phyloP scores from a whole-genome alignment of 345 rosid genomes.

The Euphorbia lathyris region DNA sequence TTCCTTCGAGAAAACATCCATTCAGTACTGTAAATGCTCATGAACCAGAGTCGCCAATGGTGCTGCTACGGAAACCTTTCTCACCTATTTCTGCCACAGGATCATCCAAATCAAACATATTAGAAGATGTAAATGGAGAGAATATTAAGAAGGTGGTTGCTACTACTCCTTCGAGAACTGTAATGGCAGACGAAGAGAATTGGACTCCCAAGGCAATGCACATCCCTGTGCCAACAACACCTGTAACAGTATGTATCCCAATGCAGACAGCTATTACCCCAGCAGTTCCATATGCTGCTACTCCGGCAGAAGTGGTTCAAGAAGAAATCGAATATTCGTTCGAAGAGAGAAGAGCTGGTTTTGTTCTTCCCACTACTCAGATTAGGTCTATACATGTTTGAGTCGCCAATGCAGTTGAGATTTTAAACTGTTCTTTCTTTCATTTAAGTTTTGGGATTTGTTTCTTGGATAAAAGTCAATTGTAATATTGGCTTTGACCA shows the following conservation, averaged over 20 bases:
- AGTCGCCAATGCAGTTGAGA: neutral
- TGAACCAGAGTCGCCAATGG: constrained; percentile 62
- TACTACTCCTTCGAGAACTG: constrained; percentile 51
- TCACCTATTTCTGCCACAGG: constrained; percentile 59
- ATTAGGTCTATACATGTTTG: constrained; percentile 29
- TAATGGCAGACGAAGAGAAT: constrained; percentile 50
- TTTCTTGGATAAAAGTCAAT: constrained; percentile 21
- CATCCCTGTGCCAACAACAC: constrained; percentile 52
- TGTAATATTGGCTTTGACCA: constrained; percentile 48
- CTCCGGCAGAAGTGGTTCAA: constrained; percentile 31
- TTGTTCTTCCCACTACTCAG: constrained; percentile 42
- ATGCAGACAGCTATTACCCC: constrained; percentile 81
- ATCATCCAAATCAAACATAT: constrained; percentile 43
- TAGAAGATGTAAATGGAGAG: constrained; percentile 31
- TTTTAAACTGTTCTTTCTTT: neutral
- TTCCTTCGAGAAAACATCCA: constrained; percentile 55
- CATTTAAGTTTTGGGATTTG: constrained; percentile 13
- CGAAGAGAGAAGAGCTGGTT: constrained; percentile 86
- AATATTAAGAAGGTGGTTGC: constrained; percentile 35
- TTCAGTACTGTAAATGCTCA: constrained; percentile 38
- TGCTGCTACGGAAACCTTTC: constrained; percentile 79
- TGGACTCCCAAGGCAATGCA: constrained; percentile 61
- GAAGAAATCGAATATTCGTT: constrained; percentile 77
- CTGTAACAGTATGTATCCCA: constrained; percentile 61
- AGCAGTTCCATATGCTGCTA: constrained; percentile 31